Evolutionary conservation across 2,329 filamentous ascomycete species (phyloP), one percentile per base, ranked within the genome.

Genomic region (Penicillium sp.): DNA sequence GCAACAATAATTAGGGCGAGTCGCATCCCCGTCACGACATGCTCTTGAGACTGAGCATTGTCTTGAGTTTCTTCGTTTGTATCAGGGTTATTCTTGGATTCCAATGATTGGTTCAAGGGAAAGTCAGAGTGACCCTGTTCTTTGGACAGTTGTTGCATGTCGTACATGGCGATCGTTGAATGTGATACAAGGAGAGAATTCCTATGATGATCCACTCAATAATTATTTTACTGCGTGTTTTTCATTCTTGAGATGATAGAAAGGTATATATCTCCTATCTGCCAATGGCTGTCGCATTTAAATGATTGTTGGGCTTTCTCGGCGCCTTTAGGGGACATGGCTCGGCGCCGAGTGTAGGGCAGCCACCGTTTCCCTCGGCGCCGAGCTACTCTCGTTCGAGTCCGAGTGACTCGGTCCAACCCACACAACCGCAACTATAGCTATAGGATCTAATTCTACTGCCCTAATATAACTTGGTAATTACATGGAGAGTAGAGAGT

Each of bases 1-100:
- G 51, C 46, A 12, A 46, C 32, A 4, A 40, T 24, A n/a, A 53
- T 47, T 12, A 46, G 37, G 12, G 13, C 17, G 3, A 52, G 29
- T 33, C 23, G 44, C 3, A 47, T 13, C 12, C 43, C 43, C 13
- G 42, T 43, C 8, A 43, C 13, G 8, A 8, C 15, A 8, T 43
- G 18, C 13, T 36, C 37, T 21, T 46, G 27, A 27, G 43, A 17
- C 21, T 52, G n/a, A 7, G 29, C 29, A 24, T 46, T 30, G 7
- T 21, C 17, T 20, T 20, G 21, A 10, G 27, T 3, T 20, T 52
- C 43, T 18, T 30, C n/a, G 6, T 36, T 30, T 8, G 37, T n/a
- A 3, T 33, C 18, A 9, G 10, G 23, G 12, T 26, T 10, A 26
- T 6, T 18, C 2, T 34, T 3, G n/a, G 33, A 5, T n/a, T n/a